Conservation (phyloP, 257 asterid species). For the Solanum okadae region DNA sequence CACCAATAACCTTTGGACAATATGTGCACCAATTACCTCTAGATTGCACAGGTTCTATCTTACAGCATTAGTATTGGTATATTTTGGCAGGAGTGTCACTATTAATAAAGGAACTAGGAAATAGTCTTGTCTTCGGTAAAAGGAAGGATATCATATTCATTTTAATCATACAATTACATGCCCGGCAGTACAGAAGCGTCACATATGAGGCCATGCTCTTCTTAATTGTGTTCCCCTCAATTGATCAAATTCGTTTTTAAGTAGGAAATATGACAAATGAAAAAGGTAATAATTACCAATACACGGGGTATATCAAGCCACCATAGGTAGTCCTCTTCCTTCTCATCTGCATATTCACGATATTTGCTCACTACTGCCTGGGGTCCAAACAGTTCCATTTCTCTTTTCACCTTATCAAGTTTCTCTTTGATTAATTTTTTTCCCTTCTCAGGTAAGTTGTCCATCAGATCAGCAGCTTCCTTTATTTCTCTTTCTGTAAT, state of each 20-base stretch:
- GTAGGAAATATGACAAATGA: neutral
- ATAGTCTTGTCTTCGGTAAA: neutral
- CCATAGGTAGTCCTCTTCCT: constrained; percentile 90
- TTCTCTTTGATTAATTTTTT: constrained; percentile 47
- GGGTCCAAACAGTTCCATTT: constrained; percentile 88
- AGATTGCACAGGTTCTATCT: neutral
- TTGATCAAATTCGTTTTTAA: neutral
- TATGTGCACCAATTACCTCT: neutral
- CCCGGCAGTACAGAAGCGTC: neutral
- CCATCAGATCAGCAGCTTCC: constrained; percentile 75
- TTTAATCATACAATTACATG: neutral
- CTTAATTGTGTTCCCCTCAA: neutral
- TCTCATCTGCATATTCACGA: constrained; percentile 73
- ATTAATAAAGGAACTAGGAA: neutral
- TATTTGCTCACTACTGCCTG: constrained; percentile 95
- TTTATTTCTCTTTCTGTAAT: constrained; percentile 85
- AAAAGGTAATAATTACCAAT: constrained; percentile 37
- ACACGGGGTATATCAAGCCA: constrained; percentile 89
- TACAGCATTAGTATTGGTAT: neutral
- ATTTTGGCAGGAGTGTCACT: neutral
- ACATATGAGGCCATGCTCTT: neutral
- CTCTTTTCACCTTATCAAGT: constrained; percentile 77
- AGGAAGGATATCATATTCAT: neutral
- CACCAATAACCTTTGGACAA: neutral
- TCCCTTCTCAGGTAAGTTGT: constrained; percentile 68